Base-by-base conservation (phyloP, 768 basidiomycete genomes). In the Rhodosporidiobolus sp. region DNA sequence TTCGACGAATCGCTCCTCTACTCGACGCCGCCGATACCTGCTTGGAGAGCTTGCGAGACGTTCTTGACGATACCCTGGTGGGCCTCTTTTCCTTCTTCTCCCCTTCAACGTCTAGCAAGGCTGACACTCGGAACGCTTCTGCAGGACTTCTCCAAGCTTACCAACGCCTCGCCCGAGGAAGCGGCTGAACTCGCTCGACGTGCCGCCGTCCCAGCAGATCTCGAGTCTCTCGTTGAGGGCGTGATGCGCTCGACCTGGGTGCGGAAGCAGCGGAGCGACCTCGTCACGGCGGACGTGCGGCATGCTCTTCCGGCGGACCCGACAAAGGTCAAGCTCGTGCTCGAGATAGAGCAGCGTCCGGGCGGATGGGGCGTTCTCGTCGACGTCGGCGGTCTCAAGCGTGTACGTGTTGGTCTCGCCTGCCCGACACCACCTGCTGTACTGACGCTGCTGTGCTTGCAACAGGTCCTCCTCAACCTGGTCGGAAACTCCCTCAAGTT, bases 21-120 rank as follows among this genome's bases (percentile, higher is more conserved):
- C 67, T 76, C 35, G 70, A 72, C 55, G 65, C 69, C 4, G 70
- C 70, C 34, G 74, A 72, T 7, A 34, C 61, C n/a, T 66, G 70
- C 57, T 43, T 69, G 43, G 74, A 70, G 34, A 65, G 57, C 9
- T 49, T 75, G 1, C 64, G 63, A 3, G 66, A 67, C 11, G 74
- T 75, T 12, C 67, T 75, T 22, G 55, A 75, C 43, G 73, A 74
- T 58, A 62, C 59, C 1, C 69, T 74, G 66, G 55, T 56, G 20
- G 8, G 55, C 32, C 32, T 17, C 32, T 35, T 32, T 56, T 35
- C 30, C 32, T 35, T 12, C 3, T 32, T 32, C 14, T 28, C 5
- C 7, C 55, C 16, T 5, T 3, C 19, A 32, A 6, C 14, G 16
- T 32, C n/a, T n/a, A n/a, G n/a, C n/a, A n/a, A n/a, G n/a, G 24